Base-by-base conservation (phyloP, 192 early-diverging fungal genomes). In the Fimicolochytrium jonesii region DNA sequence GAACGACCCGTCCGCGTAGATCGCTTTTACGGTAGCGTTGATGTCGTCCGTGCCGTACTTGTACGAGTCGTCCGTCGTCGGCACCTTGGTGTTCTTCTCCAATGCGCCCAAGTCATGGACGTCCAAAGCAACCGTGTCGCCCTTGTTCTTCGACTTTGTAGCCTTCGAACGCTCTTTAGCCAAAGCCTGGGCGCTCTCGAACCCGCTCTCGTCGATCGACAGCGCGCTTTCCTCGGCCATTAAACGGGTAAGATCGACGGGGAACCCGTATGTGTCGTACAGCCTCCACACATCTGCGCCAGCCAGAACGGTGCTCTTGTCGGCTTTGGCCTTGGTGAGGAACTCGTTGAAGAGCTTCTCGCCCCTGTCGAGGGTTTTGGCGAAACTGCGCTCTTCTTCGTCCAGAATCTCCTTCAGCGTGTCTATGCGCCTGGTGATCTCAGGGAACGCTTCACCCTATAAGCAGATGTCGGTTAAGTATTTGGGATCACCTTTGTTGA, bases 221-320 rank as follows among this genome's bases (percentile, higher is more conserved):
- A 97, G 73, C 9, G 88, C 91, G 68, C 86, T 87, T 71, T 98
- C 96, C 75, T 98, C 92, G n/a, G 96, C 94, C 94, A 98, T 97
- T 48, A 98, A 70, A 44, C 91, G 88, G 10, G 96, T 98, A 46
- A 98, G 80, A 71, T 98, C 96, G 1, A 95, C 91, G 4, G 96
- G 96, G 86, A 98, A 98, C 30, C 96, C 96, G 70, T 92, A 98
- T 13, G 96, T 98, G 67, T 97, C 96, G 61, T 98, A 98, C 70
- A 98, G 73, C n/a, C 92, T 83, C 94, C 94, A 98, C 9, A 92
- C 96, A 73, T 92, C 91, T 41, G 81, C 82, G 31, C 96, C 96
- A 22, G 87, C 83, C 31, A 98, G 80, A 13, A 77, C 69, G 4
- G 47, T 82, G 33, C 75, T 59, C 32, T 82, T 80, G 20, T 84